phyloP scores from a whole-genome alignment of 2,329 filamentous ascomycete genomes.

The Phoma sp. region DNA sequence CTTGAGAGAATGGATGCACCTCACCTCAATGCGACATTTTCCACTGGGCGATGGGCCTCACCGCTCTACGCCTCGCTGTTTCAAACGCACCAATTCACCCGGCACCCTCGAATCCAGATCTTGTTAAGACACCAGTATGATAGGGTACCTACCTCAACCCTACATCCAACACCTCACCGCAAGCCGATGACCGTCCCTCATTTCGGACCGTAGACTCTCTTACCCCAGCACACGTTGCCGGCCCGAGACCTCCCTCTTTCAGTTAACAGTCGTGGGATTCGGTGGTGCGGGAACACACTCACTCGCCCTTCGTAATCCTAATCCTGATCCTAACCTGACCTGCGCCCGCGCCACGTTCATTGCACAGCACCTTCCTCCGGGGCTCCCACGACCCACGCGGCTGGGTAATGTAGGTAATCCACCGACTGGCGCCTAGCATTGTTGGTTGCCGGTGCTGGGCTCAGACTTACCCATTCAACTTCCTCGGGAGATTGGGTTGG shows the following conservation, averaged over 20 bases:
- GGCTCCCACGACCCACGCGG: slow-evolving; percentile 11
- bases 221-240: neutral
- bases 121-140: no score
- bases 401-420: slow-evolving; percentile 2
- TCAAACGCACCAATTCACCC: neutral
- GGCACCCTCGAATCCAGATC: no score
- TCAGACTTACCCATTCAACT: no score
- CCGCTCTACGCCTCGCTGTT: neutral
- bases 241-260: slow-evolving; percentile 3
- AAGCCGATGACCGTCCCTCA: slow-evolving; percentile 1
- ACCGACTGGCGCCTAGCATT: slow-evolving; percentile 1
- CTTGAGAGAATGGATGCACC: neutral
- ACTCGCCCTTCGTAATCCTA: neutral
- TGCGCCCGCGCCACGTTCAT: slow-evolving; percentile 1
- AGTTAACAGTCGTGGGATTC: neutral
- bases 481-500: neutral
- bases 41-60: neutral
- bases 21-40: neutral
- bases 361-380: neutral
- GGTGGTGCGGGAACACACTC: neutral
- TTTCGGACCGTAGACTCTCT: slow-evolving; percentile 4
- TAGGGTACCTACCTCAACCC: neutral
- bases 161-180: neutral
- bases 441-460: neutral
- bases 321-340: no score